These are phyloP conservation scores for Geoglossum cookeanum DNA, from an alignment of 2,329 filamentous ascomycete genomes.

Conservation along the genomic window DNA sequence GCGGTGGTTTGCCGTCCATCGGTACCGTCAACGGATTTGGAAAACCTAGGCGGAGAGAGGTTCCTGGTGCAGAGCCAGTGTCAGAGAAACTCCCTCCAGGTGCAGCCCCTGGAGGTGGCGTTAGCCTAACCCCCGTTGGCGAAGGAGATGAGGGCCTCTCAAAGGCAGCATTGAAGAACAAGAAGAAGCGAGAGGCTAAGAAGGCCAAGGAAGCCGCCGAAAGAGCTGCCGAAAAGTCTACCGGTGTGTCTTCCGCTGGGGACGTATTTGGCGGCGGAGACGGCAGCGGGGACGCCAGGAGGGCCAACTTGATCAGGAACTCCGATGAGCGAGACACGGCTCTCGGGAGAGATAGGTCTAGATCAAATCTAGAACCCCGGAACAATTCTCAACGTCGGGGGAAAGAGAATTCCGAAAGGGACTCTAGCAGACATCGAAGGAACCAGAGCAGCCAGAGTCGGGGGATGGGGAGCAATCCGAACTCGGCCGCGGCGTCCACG, in stretches of 20 bases:
- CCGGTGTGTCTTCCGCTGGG: not conserved
- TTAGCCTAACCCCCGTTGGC: conserved; percentile 42
- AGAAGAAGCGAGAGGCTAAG: conserved; percentile 93
- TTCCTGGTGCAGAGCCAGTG: conserved; percentile 69
- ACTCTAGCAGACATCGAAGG: not conserved
- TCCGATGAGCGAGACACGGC: not conserved
- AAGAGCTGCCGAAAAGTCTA: conserved; percentile 18
- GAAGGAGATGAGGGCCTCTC: conserved; percentile 54
- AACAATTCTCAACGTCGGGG: not conserved
- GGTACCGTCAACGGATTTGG: conserved; percentile 33
- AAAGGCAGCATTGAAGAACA: conserved; percentile 82
- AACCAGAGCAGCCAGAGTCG: conserved; percentile 1
- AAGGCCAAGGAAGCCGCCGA: conserved; percentile 67
- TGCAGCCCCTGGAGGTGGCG: conserved; percentile 46
- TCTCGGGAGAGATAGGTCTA: not conserved
- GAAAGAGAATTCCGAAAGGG: not conserved
- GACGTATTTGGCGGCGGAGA: conserved; percentile 7
- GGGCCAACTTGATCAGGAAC: not conserved
- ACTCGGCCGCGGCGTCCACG: conserved; percentile 18
- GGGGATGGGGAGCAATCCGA: conserved; percentile 24
- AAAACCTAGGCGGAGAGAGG: conserved; percentile 48
- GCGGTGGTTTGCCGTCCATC: conserved; percentile 46
- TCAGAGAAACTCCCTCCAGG: conserved; percentile 46
- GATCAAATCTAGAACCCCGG: not conserved
- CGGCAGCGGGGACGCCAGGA: not conserved